phyloP scores from a whole-genome alignment of 2,329 filamentous ascomycete species.

The Beauveria australis region DNA sequence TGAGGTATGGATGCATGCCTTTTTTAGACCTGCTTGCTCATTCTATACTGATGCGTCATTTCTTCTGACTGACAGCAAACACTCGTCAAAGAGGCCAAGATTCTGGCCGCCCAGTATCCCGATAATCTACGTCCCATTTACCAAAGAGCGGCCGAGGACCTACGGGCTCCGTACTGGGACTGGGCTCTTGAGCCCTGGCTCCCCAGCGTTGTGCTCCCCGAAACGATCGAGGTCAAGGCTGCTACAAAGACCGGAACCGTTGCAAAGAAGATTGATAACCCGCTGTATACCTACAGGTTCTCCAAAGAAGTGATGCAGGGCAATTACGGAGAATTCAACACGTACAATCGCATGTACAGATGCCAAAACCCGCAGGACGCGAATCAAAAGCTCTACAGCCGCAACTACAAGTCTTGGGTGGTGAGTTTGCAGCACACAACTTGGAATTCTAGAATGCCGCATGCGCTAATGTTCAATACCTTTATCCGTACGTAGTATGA shows the following conservation, averaged over 20 bases:
- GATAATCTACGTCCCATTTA: conserved; percentile 27
- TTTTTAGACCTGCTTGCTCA: background rate
- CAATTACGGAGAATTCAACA: conserved; percentile 28
- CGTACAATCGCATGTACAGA: conserved; percentile 15
- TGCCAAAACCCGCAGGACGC: conserved; percentile 31
- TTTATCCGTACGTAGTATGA: conserved; percentile 29
- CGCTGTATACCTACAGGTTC: conserved; percentile 44
- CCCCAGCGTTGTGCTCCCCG: conserved; percentile 29
- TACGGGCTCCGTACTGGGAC: conserved; percentile 48
- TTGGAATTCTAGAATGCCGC: background rate
- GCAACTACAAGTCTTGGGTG: conserved; percentile 32
- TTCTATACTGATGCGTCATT: too few species aligned
- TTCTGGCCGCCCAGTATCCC: conserved; percentile 37
- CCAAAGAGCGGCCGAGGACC: conserved; percentile 33
- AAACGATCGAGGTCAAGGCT: conserved; percentile 30
- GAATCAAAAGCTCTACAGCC: conserved; percentile 24
- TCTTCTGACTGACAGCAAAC: conserved; percentile 33
- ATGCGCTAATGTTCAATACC: background rate
- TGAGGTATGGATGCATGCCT: conserved; percentile 35
- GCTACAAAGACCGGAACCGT: conserved; percentile 26
- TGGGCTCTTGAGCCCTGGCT: conserved; percentile 37
- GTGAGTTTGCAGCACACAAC: conserved; percentile 12
- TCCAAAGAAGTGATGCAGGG: conserved; percentile 29
- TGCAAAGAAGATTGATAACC: conserved; percentile 37
- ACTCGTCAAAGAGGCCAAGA: conserved; percentile 37